These are phyloP conservation scores for Talaromyces sp. DNA, from an alignment of 2,329 filamentous ascomycete genomes.

Conservation along the genomic window DNA sequence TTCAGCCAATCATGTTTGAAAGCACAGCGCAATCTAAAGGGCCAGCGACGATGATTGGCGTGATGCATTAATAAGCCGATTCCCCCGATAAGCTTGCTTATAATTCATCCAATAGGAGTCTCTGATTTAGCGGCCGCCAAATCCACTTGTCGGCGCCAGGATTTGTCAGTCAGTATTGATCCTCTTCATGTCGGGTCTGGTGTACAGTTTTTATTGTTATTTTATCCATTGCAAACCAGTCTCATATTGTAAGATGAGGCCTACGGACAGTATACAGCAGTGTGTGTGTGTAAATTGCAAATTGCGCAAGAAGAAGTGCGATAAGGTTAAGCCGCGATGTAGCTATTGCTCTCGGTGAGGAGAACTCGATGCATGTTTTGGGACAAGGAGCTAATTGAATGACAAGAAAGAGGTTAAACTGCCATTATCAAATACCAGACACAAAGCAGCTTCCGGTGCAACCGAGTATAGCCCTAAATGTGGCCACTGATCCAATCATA, in stretches of 20 bases:
- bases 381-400: not conserved
- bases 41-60: not conserved
- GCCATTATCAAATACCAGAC: not conserved
- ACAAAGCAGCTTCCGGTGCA: not conserved
- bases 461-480: not conserved
- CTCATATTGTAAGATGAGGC: not conserved
- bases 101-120: not conserved
- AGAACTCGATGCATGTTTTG: not conserved
- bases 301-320: conserved; percentile 16
- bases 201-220: not conserved
- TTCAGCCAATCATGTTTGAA: not conserved
- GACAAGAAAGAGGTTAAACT: conserved; percentile 8
- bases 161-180: not conserved
- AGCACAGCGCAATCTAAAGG: not conserved
- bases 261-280: not conserved
- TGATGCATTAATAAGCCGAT: not conserved
- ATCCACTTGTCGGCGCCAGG: conserved; percentile 7
- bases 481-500: conserved; percentile 5
- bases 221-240: not conserved
- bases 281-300: conserved; percentile 16
- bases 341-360: conserved; percentile 16
- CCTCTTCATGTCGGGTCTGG: not conserved
- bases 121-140: not conserved
- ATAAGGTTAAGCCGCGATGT: conserved; percentile 9
- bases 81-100: not conserved